Evolutionary conservation across 176 grass and related monocot genomes (phyloP).

Genomic region (Paspalum notatum): DNA sequence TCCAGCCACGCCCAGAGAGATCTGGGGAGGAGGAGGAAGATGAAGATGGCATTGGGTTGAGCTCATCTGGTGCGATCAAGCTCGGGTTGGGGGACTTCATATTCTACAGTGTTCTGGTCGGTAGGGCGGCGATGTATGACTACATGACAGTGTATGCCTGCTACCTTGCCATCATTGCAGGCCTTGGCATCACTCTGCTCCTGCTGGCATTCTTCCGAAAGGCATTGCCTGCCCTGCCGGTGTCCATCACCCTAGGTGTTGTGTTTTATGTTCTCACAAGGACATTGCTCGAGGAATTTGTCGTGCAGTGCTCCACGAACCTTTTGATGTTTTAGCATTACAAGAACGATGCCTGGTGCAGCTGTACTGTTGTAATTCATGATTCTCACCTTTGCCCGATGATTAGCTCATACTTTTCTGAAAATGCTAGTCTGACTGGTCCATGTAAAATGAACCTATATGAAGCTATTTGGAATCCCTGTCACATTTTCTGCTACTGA

Average conservation of each 20-base stretch:
- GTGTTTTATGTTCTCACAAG: constrained; percentile 89
- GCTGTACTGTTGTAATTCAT: constrained; percentile 14
- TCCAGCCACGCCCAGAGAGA: constrained; percentile 42
- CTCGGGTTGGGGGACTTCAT: constrained; percentile 95
- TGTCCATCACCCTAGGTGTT: constrained; percentile 69
- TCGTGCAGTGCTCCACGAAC: constrained; percentile 71
- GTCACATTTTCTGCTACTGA: not conserved
- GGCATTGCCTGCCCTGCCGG: constrained; percentile 63
- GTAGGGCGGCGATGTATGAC: constrained; percentile 85
- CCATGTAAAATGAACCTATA: not conserved
- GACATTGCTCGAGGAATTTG: constrained; percentile 61
- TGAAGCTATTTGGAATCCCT: not conserved
- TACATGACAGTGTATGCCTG: constrained; percentile 91
- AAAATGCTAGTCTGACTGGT: constrained; percentile 19
- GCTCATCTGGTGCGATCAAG: constrained; percentile 84
- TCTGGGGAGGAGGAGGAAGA: constrained; percentile 41
- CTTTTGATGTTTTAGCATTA: constrained; percentile 87
- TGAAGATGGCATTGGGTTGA: constrained; percentile 72
- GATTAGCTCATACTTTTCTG: constrained; percentile 21
- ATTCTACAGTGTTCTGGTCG: constrained; percentile 92
- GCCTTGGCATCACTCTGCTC: constrained; percentile 62
- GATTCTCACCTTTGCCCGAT: not conserved
- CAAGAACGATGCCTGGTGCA: constrained; percentile 36
- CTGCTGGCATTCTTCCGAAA: constrained; percentile 56
- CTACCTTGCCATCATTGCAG: constrained; percentile 75